phyloP scores from a whole-genome alignment of 208 protist genomes.

The Trypanosoma conorhini region DNA sequence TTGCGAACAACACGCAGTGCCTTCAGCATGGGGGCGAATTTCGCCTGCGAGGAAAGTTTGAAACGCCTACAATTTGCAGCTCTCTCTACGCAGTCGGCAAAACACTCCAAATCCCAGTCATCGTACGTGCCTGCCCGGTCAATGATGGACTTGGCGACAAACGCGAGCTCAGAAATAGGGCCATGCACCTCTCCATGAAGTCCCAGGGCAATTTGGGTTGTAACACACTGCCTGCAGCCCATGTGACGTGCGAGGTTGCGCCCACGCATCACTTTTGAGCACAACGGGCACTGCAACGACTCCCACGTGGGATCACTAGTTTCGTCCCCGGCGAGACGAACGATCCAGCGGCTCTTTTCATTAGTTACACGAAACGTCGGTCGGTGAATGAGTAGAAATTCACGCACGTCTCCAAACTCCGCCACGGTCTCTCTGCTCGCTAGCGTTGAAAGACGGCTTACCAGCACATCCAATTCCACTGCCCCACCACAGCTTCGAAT shows the following conservation, averaged over 20 bases:
- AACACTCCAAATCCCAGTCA: slow-evolving; percentile 79
- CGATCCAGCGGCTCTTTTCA: slow-evolving; percentile 77
- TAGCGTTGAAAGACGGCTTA: slow-evolving; percentile 78
- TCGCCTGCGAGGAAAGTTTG: slow-evolving; percentile 61
- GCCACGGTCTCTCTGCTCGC: slow-evolving; percentile 70
- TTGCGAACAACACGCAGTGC: slow-evolving; percentile 82
- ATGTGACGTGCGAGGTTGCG: slow-evolving; percentile 87
- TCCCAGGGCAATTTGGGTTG: slow-evolving; percentile 84
- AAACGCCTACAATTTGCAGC: slow-evolving; percentile 71
- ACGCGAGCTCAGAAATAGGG: slow-evolving; percentile 83
- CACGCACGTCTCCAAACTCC: slow-evolving; percentile 88
- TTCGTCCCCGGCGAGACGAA: slow-evolving; percentile 51
- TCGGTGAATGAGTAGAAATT: slow-evolving; percentile 90
- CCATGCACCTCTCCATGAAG: slow-evolving; percentile 69
- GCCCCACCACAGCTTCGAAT: slow-evolving; percentile 82
- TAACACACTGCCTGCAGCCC: slow-evolving; percentile 83
- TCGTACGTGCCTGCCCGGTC: slow-evolving; percentile 51
- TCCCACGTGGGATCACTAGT: slow-evolving; percentile 76
- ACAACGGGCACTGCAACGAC: slow-evolving; percentile 77
- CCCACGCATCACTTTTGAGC: slow-evolving; percentile 79
- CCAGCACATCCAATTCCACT: slow-evolving; percentile 87
- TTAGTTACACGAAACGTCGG: slow-evolving; percentile 81
- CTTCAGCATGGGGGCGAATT: slow-evolving; percentile 86
- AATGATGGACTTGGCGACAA: slow-evolving; percentile 71
- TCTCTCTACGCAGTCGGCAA: slow-evolving; percentile 61